Conservation (phyloP, 495 filamentous ascomycete genomes). For the Podospora tetraspora region DNA sequence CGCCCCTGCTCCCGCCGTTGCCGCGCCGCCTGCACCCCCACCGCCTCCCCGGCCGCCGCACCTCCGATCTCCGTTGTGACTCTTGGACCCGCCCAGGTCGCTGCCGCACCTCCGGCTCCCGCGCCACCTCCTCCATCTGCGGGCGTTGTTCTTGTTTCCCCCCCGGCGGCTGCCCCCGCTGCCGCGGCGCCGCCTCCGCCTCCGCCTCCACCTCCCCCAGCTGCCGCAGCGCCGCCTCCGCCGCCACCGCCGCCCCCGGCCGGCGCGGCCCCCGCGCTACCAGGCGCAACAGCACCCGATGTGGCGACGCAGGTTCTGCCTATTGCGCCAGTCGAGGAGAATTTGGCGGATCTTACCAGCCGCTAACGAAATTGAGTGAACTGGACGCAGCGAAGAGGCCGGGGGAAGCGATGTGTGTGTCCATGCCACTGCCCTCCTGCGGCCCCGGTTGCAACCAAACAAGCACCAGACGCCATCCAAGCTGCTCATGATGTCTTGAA, state of each 20-base stretch:
- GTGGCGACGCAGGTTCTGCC: constrained; percentile 9
- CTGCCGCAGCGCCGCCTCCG: no score
- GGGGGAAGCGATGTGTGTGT: not conserved
- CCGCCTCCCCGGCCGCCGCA: no score
- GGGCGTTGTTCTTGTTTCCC: not conserved
- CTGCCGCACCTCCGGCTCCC: not conserved
- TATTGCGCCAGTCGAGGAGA: constrained; percentile 12
- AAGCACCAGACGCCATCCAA: not conserved
- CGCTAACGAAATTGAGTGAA: constrained; percentile 14
- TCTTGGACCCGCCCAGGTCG: not conserved
- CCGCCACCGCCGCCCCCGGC: not conserved
- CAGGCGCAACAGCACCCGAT: not conserved
- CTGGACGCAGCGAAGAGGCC: not conserved
- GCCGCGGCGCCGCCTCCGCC: not conserved
- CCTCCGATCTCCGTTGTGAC: no score
- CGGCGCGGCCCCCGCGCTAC: constrained; percentile 6
- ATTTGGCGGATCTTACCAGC: constrained; percentile 26
- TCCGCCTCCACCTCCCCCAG: not conserved
- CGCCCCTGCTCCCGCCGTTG: not conserved
- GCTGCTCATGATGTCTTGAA: not conserved
- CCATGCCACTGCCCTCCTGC: not conserved
- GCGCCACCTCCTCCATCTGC: not conserved
- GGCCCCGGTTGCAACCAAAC: not conserved
- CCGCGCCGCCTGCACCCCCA: not conserved
- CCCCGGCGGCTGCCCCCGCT: not conserved